phyloP scores from a whole-genome alignment of 805 yeast species.

The Candida jianshihensis region DNA sequence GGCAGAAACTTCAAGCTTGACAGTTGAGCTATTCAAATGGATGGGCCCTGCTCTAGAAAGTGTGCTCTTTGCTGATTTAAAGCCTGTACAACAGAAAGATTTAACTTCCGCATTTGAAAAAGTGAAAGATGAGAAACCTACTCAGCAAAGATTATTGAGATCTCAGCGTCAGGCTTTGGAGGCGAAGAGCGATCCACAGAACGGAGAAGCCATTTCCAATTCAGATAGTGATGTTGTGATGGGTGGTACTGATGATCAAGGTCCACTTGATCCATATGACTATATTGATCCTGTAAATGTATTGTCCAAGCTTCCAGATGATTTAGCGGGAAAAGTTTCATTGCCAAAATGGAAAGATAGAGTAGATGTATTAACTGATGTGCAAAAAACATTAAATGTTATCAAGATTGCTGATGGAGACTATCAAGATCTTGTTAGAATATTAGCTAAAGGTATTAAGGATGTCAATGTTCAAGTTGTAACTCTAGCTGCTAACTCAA shows the following conservation, averaged over 20 bases:
- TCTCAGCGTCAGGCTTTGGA: constrained; percentile 41
- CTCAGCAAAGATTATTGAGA: constrained; percentile 49
- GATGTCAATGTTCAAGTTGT: constrained; percentile 91
- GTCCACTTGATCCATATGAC: constrained; percentile 57
- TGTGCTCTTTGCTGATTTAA: constrained; percentile 60
- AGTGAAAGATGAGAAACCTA: constrained; percentile 34
- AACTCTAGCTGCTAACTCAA: constrained; percentile 63
- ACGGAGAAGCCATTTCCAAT: constrained; percentile 1
- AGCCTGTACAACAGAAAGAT: constrained; percentile 90
- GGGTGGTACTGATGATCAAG: constrained; percentile 22
- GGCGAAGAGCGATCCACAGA: constrained; percentile 14
- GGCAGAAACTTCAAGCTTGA: constrained; percentile 61
- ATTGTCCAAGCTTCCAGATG: constrained; percentile 55
- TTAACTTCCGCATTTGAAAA: constrained; percentile 60
- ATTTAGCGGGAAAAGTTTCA: constrained; percentile 45
- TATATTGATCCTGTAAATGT: constrained; percentile 65
- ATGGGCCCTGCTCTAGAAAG: constrained; percentile 53
- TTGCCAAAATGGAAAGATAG: constrained; percentile 89
- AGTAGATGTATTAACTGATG: constrained; percentile 72
- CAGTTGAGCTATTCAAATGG: constrained; percentile 69
- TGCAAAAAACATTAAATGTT: constrained; percentile 40
- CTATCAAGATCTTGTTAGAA: constrained; percentile 54
- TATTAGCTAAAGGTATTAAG: constrained; percentile 64
- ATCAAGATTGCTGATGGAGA: constrained; percentile 56
- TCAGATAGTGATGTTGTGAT: constrained; percentile 19